Base-by-base conservation (phyloP, 495 filamentous ascomycete species). In the Tuber indicum region DNA sequence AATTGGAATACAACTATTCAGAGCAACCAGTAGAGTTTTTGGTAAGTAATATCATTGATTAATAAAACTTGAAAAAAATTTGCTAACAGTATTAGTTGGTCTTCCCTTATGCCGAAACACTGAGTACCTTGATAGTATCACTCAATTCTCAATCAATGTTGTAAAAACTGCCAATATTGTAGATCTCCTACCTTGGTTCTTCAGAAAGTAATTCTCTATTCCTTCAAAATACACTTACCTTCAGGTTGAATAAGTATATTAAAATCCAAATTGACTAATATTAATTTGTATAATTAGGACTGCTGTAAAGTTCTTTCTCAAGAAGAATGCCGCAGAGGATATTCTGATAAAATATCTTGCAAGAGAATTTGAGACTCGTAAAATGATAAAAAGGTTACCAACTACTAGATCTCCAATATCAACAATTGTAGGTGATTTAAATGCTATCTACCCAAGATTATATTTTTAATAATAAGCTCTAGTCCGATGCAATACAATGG, bases 401-500 rank as follows among this genome's bases (percentile, higher is more conserved):
- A 7, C 5, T 1, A 6, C 7, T 19, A 49, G 9, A 5, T 23
- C 23, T 0, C 1, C 39, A 1, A 39, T 39, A 1, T 39, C n/a
- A n/a, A 39, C 39, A 1, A 39, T 3, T 1, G 39, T 39, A 3
- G 3, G 1, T 39, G 39, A 39, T 39, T 39, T 39, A 1, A 39
- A 39, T 39, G 1, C 39, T 39, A 1, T 39, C 3, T 39, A 39
- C 1, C 39, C 3, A 39, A 39, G 3, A 39, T 39, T 39, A 39
- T 1, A 3, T 1, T 39, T 1, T 39, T 39, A 39, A 39, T 3
- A 7, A 23, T 21, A 23, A 23, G 7, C 3, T 49, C 21, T 23
- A 49, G 47, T 49, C 47, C 0, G 84, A 85, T 74, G 74, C 81
- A n/a, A 77, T 86, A 36, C 78, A 85, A 73, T 84, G 84, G 84